phyloP scores from a whole-genome alignment of 2,329 filamentous ascomycete species.

The Fusarium heterosporum region DNA sequence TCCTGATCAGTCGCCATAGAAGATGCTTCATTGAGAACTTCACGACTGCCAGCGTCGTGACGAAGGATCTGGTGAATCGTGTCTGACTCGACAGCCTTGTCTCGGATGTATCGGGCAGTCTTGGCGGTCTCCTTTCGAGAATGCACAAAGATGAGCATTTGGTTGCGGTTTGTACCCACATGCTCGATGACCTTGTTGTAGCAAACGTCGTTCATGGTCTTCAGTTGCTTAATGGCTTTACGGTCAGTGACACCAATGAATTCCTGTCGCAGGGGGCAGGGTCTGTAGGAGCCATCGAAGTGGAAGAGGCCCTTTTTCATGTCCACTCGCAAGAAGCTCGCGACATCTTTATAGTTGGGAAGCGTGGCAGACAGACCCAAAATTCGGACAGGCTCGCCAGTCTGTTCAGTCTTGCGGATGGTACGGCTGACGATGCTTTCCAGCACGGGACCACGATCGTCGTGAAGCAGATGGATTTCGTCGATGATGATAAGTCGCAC shows the following conservation, averaged over 20 bases:
- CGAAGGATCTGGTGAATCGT: slow-evolving; percentile 96
- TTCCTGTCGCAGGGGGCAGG: slow-evolving; percentile 94
- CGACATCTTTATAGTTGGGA: slow-evolving; percentile 96
- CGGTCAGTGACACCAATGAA: slow-evolving; percentile 98
- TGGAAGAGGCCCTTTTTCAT: slow-evolving; percentile 89
- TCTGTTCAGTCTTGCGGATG: slow-evolving; percentile 92
- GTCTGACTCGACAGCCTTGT: slow-evolving; percentile 96
- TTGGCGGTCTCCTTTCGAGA: slow-evolving; percentile 98
- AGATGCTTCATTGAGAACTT: slow-evolving; percentile 87
- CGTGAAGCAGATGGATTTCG: slow-evolving; percentile 96
- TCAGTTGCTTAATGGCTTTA: slow-evolving; percentile 98
- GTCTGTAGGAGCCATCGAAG: slow-evolving; percentile 93
- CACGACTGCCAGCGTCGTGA: slow-evolving; percentile 90
- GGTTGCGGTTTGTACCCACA: slow-evolving; percentile 90
- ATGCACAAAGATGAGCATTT: slow-evolving; percentile 99
- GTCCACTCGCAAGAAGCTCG: slow-evolving; percentile 93
- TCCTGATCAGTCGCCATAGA: slow-evolving; percentile 86
- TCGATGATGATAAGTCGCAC: slow-evolving; percentile 96
- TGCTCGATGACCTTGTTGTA: slow-evolving; percentile 98
- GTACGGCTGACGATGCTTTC: slow-evolving; percentile 97
- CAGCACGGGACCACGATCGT: slow-evolving; percentile 94
- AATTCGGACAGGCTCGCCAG: slow-evolving; percentile 90
- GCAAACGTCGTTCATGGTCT: slow-evolving; percentile 99
- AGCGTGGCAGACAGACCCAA: slow-evolving; percentile 94
- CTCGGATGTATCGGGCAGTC: slow-evolving; percentile 93